Conservation (phyloP, 805 yeast species). For the Kuraishia cidri region DNA sequence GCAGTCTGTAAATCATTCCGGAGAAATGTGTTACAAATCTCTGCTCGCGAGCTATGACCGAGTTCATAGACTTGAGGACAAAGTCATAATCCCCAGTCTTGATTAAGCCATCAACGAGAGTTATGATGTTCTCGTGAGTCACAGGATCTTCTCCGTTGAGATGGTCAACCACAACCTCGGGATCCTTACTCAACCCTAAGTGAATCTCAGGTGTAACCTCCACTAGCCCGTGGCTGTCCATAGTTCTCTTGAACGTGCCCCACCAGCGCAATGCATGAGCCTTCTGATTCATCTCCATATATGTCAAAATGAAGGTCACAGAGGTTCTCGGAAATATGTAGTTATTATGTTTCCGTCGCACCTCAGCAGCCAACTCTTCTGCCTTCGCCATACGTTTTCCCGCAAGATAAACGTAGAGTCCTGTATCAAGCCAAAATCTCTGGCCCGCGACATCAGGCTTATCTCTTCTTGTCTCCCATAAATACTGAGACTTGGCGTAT, state of each 20-base stretch:
- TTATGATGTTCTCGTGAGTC: no score
- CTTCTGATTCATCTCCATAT: conserved; percentile 14
- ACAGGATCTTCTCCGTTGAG: conserved; percentile 18
- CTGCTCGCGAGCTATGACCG: no score
- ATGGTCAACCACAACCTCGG: conserved; percentile 12
- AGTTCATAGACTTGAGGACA: no score
- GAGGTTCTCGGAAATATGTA: conserved; percentile 27
- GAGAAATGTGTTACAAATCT: no score
- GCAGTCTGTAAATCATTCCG: no score
- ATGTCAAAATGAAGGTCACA: conserved; percentile 24
- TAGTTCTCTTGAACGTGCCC: conserved; percentile 13
- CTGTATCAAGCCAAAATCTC: conserved; percentile 46
- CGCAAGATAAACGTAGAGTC: conserved; percentile 29
- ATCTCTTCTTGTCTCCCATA: conserved; percentile 23
- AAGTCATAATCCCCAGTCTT: no score
- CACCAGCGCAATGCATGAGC: conserved; percentile 23
- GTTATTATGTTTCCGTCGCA: conserved; percentile 14
- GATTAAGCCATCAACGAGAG: no score
- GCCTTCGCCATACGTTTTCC: conserved; percentile 24
- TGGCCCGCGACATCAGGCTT: conserved; percentile 25
- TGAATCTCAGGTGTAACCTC: background rate
- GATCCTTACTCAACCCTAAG: background rate
- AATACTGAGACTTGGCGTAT: conserved; percentile 23
- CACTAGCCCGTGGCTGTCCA: conserved; percentile 14
- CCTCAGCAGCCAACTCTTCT: conserved; percentile 19